Base-by-base conservation (phyloP, 768 basidiomycete species). In the Mycena epipterygia region DNA sequence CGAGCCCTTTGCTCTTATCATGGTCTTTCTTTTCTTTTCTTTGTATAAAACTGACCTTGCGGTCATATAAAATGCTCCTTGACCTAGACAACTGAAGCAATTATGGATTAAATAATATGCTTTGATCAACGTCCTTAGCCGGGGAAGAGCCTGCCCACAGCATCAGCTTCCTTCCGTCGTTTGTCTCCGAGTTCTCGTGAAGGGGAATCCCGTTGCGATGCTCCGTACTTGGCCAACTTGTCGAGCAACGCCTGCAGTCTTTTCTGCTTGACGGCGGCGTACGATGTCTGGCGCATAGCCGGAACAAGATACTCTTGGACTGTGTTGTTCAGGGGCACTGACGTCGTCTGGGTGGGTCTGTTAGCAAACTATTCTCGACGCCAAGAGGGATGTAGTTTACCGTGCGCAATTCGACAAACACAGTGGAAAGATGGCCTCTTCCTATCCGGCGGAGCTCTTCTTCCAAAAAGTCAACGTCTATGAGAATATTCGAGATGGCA, bases 401-500 rank as follows among this genome's bases (percentile, higher is more conserved):
- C 72, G 88, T 82, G 58, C 91, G 93, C 68, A 98, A 83, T 79
- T 97, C 96, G 25, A 86, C 81, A 79, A 98, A 97, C 19, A 91
- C 91, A 14, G 88, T 81, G 61, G 85, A 87, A 27, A 97, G 84
- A 77, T 94, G 90, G 2, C 86, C 82, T 75, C 93, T 87, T 25
- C 92, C 94, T 62, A 93, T 91, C 51, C 90, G 84, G 74, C 89
- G 90, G 73, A 97, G 88, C 75, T 96, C 94, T n/a, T 90, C 89
- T 72, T 97, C 95, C 61, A 98, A 85, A 79, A 97, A 98, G 67
- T 91, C 90, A 68, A 96, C 88, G 77, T 98, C 97, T 53, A 93
- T 89, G 61, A 93, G 83, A 56, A 98, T 87, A 73, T 97, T 97
- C 35, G 92, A 89, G 48, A 98, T 86, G 1, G 94, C 96, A 75